Base-by-base conservation (phyloP, 2,329 filamentous ascomycete species). In the Ceratocystis smalleyi region DNA sequence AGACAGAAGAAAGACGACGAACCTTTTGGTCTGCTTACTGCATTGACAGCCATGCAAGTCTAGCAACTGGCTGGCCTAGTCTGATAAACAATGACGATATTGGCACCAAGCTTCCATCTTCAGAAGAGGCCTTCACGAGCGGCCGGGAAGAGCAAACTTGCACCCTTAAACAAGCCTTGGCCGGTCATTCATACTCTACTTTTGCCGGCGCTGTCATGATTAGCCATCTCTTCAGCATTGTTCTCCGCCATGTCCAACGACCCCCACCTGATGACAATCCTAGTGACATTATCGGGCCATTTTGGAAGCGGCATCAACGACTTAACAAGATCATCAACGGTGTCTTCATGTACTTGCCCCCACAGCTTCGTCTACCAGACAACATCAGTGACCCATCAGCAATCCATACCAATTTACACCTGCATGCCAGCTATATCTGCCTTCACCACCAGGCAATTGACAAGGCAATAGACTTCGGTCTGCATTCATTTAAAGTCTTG, bases 61-160 rank as follows among this genome's bases (percentile, higher is more conserved):
- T 95, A 62, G 90, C 89, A 12, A 95, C 91, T 3, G 91, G 91
- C 1, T 96, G 91, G 91, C 89, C 91, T 0, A 86, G 89, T 77
- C 77, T 85, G 30, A 84, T 96, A 51, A 85, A 95, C 68, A 81
- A 89, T 65, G 78, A 78, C 71, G 89, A 95, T 68, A 83, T 92
- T 66, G 79, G 84, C 69, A 95, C 89, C 0, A 85, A 87, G 67
- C 78, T 97, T n/a, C 92, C 92, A 1, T 77, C 84, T 17, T 85
- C 85, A 1, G 91, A 96, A 68, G 83, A 89, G 51, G 83, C 89
- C 0, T 96, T 90, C 69, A 75, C 84, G 10, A 80, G 78, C 49
- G 86, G 87, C 68, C 81, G 78, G 47, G 79, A 84, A 61, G 83
- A 89, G 70, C 76, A 79, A 49, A 82, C 86, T 0, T 77, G 80